phyloP scores from a whole-genome alignment of 345 rosid species.

The Citrus unshiu region DNA sequence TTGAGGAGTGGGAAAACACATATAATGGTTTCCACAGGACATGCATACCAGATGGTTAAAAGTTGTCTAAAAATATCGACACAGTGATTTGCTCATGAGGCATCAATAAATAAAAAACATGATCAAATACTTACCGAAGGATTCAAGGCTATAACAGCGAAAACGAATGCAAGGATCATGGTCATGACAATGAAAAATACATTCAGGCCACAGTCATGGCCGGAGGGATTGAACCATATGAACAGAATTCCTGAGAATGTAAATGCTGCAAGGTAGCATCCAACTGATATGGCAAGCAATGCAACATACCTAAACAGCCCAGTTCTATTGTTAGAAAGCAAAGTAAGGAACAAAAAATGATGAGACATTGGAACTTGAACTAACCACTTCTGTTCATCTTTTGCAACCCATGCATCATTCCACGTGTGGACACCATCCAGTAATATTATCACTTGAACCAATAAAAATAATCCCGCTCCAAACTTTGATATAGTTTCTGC shows the following conservation, averaged over 20 bases:
- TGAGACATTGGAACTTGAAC: slow-evolving; percentile 14
- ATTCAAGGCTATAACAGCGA: slow-evolving; percentile 71
- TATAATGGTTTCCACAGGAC: neutral
- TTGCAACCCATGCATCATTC: slow-evolving; percentile 99
- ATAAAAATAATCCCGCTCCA: slow-evolving; percentile 92
- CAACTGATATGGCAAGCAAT: slow-evolving; percentile 70
- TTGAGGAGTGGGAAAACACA: neutral
- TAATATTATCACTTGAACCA: slow-evolving; percentile 88
- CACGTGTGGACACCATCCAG: slow-evolving; percentile 82
- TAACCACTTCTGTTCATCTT: slow-evolving; percentile 93
- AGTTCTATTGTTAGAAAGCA: slow-evolving; percentile 25
- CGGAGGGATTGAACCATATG: slow-evolving; percentile 99
- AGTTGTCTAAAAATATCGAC: neutral
- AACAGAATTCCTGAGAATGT: slow-evolving; percentile 75
- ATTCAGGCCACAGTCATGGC: slow-evolving; percentile 87
- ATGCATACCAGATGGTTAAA: neutral
- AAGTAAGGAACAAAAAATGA: slow-evolving; percentile 6
- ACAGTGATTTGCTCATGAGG: neutral
- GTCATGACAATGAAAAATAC: slow-evolving; percentile 90
- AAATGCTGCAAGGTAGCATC: slow-evolving; percentile 79
- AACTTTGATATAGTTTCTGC: slow-evolving; percentile 80
- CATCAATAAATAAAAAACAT: slow-evolving; percentile 8
- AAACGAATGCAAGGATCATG: slow-evolving; percentile 75
- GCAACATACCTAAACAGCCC: slow-evolving; percentile 67
- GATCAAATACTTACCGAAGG: slow-evolving; percentile 59